A percentile compares a stretch with the other conserved stretches of the same genome.
phyloP scores from a whole-genome alignment of 1,284 basidiomycete species.

The Ustilago vetiveriae region DNA sequence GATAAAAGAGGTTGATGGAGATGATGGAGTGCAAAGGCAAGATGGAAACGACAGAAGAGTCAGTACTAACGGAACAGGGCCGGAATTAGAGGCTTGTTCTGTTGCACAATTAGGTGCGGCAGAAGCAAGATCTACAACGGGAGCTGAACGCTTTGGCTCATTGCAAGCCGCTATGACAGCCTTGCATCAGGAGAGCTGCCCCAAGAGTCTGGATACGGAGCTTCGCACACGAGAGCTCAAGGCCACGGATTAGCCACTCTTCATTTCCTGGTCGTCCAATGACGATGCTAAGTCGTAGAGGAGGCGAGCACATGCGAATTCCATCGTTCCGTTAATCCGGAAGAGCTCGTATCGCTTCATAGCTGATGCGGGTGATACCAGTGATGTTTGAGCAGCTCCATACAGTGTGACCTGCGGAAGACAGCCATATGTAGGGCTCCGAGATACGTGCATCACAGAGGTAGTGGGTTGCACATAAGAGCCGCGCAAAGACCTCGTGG shows the following conservation, averaged over 20 bases:
- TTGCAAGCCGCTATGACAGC: too few relatives aligned
- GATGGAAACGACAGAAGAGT: neutral
- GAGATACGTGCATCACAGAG: slow-evolving; percentile 33
- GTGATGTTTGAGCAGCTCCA: slow-evolving; percentile 6
- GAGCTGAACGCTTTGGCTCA: too few relatives aligned
- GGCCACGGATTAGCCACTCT: too few relatives aligned
- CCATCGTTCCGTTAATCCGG: slow-evolving; percentile 15
- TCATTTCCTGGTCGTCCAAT: too few relatives aligned
- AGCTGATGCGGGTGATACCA: neutral
- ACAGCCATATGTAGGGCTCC: slow-evolving; percentile 1
- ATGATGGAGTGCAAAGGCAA: slow-evolving; percentile 1
- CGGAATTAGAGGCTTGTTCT: neutral
- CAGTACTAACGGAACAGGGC: neutral
- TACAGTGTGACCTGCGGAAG: slow-evolving; percentile 1
- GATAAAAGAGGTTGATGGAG: slow-evolving; percentile 3
- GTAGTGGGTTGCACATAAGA: neutral
- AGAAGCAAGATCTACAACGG: too few relatives aligned
- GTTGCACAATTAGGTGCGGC: too few relatives aligned
- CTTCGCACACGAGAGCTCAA: too few relatives aligned
- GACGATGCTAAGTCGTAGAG: too few relatives aligned
- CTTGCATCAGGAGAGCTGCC: too few relatives aligned
- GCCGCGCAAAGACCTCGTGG: neutral
- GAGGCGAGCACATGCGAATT: too few relatives aligned
- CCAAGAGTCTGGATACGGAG: too few relatives aligned
- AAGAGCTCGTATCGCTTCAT: slow-evolving; percentile 3